Evolutionary conservation across 2,329 filamentous ascomycete genomes (phyloP), one percentile per base, ranked within the genome.

Genomic region (Ophiostoma australiae): DNA sequence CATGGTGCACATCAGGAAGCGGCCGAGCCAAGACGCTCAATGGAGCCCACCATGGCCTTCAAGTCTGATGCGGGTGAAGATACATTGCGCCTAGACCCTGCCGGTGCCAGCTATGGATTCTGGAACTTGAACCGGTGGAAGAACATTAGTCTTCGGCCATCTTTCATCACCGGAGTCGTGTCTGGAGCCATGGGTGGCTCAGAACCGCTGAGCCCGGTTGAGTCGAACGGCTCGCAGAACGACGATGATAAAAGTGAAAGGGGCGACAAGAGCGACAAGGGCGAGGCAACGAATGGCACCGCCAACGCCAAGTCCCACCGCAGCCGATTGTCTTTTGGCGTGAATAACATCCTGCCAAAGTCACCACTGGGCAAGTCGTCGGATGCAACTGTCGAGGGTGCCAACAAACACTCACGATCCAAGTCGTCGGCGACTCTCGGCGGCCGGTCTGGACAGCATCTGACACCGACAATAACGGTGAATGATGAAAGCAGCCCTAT

Each of bases 111-210:
- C 67, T 82, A 81, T 67, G 81, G 82, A 11, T 89, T 89, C 76
- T 89, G 86, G 87, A 88, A 86, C 72, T 76, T 87, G 27, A 83
- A 82, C 48, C 81, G 84, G 31, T 88, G 86, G 86, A 82, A 81
- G 69, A 80, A 80, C 5, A 78, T 83, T 3, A 77, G 77, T 0
- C 75, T 81, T 17, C 78, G 74, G 13, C 66, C 72, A 17, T 71
- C 74, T 5, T 61, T 73, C 0, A 69, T 68, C 1, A 69, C 70
- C 1, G 35, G 63, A 1, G 63, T 39, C 35, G 69, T 39, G 20
- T 52, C 67, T 31, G 44, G 70, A 15, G 41, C 55, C 61, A 48
- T 66, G n/a, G 63, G 63, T 13, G 63, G 63, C 33, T 41, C 68
- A 41, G 70, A 71, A 13, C 39, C 70, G 15, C 8, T 44, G 3